Conservation (phyloP, 164 flowering plant species). For the Macadamia integrifolia region DNA sequence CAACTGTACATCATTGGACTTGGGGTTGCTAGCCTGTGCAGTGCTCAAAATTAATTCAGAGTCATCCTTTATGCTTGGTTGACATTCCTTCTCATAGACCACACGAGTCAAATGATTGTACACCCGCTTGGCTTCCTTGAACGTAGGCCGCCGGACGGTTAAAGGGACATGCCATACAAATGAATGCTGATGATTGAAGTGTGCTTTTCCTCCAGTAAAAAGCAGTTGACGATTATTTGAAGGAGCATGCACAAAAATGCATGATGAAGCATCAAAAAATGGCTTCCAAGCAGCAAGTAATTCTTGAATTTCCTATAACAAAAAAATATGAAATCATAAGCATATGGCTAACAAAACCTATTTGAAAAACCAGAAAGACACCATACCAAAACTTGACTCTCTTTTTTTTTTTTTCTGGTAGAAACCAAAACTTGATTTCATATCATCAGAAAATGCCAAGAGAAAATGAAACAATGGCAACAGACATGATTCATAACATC, state of each 20-base stretch:
- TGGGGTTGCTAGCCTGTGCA: conserved; percentile 5
- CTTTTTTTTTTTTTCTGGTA: no score
- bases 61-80: conserved; percentile 17
- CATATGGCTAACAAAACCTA: not conserved
- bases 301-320: conserved; percentile 69
- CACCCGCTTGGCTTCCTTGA: conserved; percentile 71
- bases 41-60: conserved; percentile 3
- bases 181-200: conserved; percentile 39
- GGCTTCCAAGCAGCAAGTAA: conserved; percentile 80
- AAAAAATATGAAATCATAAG: conserved; percentile 6
- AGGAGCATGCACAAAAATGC: conserved; percentile 67
- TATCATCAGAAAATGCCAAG: not conserved
- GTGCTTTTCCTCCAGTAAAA: conserved; percentile 66
- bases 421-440: not conserved
- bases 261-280: conserved; percentile 67
- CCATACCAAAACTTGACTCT: not conserved
- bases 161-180: conserved; percentile 54
- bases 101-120: conserved; percentile 54
- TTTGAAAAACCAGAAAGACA: not conserved
- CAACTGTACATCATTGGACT: conserved; percentile 15
- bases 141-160: conserved; percentile 80
- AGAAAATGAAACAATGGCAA: not conserved
- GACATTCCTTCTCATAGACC: conserved; percentile 26
- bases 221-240: conserved; percentile 72
- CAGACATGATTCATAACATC: no score